phyloP scores from a whole-genome alignment of 2,329 filamentous ascomycete species.

The Zalaria sp. region DNA sequence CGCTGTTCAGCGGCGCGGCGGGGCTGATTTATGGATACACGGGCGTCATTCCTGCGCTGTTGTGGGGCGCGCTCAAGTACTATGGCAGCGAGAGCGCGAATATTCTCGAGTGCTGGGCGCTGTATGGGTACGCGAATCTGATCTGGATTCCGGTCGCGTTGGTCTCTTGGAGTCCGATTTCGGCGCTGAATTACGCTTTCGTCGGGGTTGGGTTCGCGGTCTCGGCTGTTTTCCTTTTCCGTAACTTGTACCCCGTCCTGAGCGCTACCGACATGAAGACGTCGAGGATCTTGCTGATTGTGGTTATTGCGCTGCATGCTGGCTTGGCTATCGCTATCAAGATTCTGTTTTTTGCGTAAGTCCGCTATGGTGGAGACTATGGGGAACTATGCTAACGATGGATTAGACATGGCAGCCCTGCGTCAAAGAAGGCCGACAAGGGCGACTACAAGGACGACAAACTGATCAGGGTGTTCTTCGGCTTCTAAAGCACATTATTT shows the following conservation, averaged over 20 bases:
- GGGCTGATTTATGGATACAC: slow-evolving; percentile 95
- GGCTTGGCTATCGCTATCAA: slow-evolving; percentile 91
- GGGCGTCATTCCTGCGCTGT: slow-evolving; percentile 59
- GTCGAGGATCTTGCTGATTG: slow-evolving; percentile 71
- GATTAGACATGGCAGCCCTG: slow-evolving; percentile 3
- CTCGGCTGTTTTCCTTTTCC: slow-evolving; percentile 69
- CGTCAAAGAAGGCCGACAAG: slow-evolving; percentile 2
- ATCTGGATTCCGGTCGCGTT: slow-evolving; percentile 94
- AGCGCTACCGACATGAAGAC: slow-evolving; percentile 86
- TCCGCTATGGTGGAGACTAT: not conserved
- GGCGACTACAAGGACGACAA: slow-evolving; percentile 1
- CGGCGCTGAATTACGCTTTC: slow-evolving; percentile 80
- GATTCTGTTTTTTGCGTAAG: slow-evolving; percentile 78
- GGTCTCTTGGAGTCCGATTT: slow-evolving; percentile 77
- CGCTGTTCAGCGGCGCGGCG: slow-evolving; percentile 73
- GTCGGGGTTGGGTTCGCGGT: slow-evolving; percentile 74
- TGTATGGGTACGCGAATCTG: slow-evolving; percentile 93
- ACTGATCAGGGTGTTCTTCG: slow-evolving; percentile 2
- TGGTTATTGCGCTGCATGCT: slow-evolving; percentile 74
- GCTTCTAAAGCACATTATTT: not conserved
- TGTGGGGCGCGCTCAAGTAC: slow-evolving; percentile 86
- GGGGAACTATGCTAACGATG: not conserved
- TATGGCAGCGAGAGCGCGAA: slow-evolving; percentile 91
- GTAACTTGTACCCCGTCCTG: slow-evolving; percentile 74
- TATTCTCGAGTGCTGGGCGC: slow-evolving; percentile 83